A percentile compares a stretch with the other conserved stretches of the same genome.
phyloP scores from a whole-genome alignment of 2,329 filamentous ascomycete species.

The Westerdykella ornata region DNA sequence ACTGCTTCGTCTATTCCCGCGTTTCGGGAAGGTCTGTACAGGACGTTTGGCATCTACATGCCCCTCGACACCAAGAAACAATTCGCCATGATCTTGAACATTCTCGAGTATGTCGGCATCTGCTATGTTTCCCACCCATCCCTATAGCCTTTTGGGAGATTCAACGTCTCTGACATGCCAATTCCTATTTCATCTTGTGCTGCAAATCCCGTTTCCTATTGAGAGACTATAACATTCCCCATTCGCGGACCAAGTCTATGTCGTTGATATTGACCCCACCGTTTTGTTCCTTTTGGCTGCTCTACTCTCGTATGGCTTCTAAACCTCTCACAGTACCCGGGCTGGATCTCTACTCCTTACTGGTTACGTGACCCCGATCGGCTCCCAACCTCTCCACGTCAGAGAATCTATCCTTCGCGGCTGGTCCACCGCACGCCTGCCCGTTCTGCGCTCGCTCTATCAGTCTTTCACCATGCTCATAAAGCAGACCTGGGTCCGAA shows the following conservation, averaged over 20 bases:
- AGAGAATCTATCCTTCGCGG: conserved; percentile 56
- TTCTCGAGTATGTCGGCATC: conserved; percentile 44
- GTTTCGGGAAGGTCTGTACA: conserved; percentile 48
- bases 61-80: conserved; percentile 45
- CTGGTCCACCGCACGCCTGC: conserved; percentile 56
- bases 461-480: conserved; percentile 52
- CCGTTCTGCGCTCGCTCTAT: conserved; percentile 49
- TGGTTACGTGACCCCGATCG: conserved; percentile 57
- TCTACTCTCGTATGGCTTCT: too few species aligned
- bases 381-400: conserved; percentile 53
- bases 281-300: too few species aligned
- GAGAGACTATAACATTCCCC: too few species aligned
- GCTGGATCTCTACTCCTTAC: conserved; percentile 60
- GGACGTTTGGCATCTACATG: conserved; percentile 46
- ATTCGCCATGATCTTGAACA: conserved; percentile 47
- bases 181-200: too few species aligned
- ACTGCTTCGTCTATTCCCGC: conserved; percentile 47
- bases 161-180: too few species aligned
- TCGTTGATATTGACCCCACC: too few species aligned
- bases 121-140: too few species aligned
- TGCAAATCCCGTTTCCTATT: too few species aligned
- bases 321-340: conserved; percentile 46
- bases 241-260: too few species aligned
- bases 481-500: conserved; percentile 51
- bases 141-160: neutral